These are phyloP conservation scores for Linum trigynum DNA, from an alignment of 345 rosid genomes.

Conservation along the genomic window DNA sequence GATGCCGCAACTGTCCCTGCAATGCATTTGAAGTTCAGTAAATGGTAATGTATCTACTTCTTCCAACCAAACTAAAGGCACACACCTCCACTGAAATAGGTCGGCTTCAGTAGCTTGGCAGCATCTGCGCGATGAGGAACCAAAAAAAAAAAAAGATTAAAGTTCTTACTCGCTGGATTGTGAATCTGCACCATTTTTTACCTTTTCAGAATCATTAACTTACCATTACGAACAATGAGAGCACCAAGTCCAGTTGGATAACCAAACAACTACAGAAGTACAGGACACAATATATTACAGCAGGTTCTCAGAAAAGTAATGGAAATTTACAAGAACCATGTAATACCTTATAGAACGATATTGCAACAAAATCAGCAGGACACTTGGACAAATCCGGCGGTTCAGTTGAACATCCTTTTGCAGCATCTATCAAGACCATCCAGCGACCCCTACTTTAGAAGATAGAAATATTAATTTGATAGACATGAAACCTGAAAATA, in stretches of 20 bases:
- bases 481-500: not conserved
- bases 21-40: conserved; percentile 11
- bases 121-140: conserved; percentile 41
- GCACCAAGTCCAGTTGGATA: conserved; percentile 99
- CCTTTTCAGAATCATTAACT: conserved; percentile 20
- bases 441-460: conserved; percentile 44
- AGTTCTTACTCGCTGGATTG: not conserved
- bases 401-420: conserved; percentile 76
- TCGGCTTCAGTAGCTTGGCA: conserved; percentile 71
- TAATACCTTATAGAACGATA: conserved; percentile 71
- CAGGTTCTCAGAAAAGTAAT: conserved; percentile 2
- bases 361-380: conserved; percentile 85
- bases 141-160: conserved; percentile 6
- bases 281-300: conserved; percentile 6
- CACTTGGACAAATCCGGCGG: conserved; percentile 72
- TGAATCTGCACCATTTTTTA: not conserved
- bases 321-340: not conserved
- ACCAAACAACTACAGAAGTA: conserved; percentile 65
- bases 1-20: conserved; percentile 91
- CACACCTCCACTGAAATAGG: conserved; percentile 94
- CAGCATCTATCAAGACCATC: conserved; percentile 96
- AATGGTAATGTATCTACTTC: not conserved
- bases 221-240: conserved; percentile 75
- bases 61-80: conserved; percentile 15
- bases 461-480: not conserved